phyloP scores from a whole-genome alignment of 2,329 filamentous ascomycete species.

The Nemania sp. region DNA sequence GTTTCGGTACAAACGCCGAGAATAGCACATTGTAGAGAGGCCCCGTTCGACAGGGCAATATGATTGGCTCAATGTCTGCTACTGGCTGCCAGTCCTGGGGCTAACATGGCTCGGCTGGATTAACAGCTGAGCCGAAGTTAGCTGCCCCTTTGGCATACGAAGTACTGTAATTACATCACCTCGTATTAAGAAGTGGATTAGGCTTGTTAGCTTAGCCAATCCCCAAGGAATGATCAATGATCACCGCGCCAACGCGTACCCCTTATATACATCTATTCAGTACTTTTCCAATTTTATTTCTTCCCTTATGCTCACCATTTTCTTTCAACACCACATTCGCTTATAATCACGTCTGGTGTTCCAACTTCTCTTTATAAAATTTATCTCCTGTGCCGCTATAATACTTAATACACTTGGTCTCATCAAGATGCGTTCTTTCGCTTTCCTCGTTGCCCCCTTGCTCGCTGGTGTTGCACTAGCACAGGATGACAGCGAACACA shows the following conservation, averaged over 20 bases:
- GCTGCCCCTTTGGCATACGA: neutral
- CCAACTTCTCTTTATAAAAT: neutral
- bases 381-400: constrained; percentile 4
- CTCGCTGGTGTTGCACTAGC: constrained; percentile 19
- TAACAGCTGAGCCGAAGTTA: neutral
- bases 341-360: constrained; percentile 6
- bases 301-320: neutral
- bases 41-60: too few species aligned
- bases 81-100: too few species aligned
- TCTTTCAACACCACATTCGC: neutral
- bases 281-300: neutral
- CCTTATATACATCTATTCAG: neutral
- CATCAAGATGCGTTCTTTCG: constrained; percentile 25
- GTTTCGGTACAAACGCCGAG: too few species aligned
- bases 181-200: constrained; percentile 10
- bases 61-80: too few species aligned
- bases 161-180: neutral
- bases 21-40: too few species aligned
- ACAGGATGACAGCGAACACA: constrained; percentile 18
- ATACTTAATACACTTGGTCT: constrained; percentile 4
- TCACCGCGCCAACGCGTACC: constrained; percentile 6
- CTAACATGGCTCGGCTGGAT: neutral
- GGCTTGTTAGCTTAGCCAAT: neutral
- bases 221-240: neutral
- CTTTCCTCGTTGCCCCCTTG: constrained; percentile 18